Conservation (phyloP, 2,329 filamentous ascomycete species). For the Massarina eburnea region DNA sequence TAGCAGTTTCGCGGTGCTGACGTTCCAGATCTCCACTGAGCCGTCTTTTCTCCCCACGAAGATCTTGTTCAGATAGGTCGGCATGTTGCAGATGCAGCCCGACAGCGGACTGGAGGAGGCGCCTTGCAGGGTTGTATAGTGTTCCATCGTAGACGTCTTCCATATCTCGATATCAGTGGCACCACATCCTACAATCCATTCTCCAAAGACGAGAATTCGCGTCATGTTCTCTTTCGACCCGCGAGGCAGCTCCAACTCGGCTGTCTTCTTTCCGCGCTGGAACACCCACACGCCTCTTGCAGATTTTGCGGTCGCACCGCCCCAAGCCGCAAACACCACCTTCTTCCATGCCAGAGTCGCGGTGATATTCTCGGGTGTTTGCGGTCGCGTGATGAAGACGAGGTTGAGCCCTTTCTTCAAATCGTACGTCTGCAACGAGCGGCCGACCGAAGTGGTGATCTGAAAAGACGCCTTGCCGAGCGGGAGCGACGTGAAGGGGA, state of each 20-base stretch:
- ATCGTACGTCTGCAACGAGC: constrained; percentile 93
- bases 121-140: constrained; percentile 78
- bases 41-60: constrained; percentile 87
- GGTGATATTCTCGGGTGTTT: constrained; percentile 83
- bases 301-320: constrained; percentile 57
- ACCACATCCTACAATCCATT: constrained; percentile 85
- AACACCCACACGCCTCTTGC: constrained; percentile 82
- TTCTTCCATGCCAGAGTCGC: constrained; percentile 87
- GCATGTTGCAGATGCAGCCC: constrained; percentile 81
- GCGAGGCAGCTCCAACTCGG: constrained; percentile 68
- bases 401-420: constrained; percentile 86
- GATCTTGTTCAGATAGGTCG: constrained; percentile 94
- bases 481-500: constrained; percentile 87
- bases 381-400: constrained; percentile 88
- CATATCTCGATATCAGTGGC: constrained; percentile 80
- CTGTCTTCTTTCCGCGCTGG: constrained; percentile 84
- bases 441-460: constrained; percentile 91
- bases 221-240: constrained; percentile 71
- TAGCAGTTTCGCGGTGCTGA: constrained; percentile 86
- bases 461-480: constrained; percentile 95
- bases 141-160: constrained; percentile 79
- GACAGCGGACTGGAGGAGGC: constrained; percentile 70
- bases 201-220: constrained; percentile 80
- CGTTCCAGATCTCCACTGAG: constrained; percentile 94
- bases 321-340: constrained; percentile 87